Evolutionary conservation across 352 stramenopile species (phyloP), one percentile per base, ranked within the genome.

Genomic region (Phytopythium helicoides): DNA sequence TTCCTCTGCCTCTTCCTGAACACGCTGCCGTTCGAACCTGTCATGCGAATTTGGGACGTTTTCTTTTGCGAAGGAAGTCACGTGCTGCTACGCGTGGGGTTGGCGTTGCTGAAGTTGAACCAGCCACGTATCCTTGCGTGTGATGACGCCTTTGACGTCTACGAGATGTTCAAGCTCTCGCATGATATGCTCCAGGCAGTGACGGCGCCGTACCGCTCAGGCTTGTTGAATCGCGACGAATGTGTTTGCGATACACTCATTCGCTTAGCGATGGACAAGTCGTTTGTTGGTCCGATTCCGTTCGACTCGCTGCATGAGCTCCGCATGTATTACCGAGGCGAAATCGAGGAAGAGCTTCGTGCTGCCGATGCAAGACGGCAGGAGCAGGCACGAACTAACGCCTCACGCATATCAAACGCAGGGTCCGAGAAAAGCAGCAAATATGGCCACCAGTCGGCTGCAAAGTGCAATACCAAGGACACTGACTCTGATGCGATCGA

Each of bases 1-100:
- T 97, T 97, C 39, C 58, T 97, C 0, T 97, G 90, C 62, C 58
- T 96, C 3, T 97, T 97, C 66, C 65, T 97, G n/a, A 96, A 97
- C 58, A 94, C 87, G 22, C 61, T 97, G 16, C 85, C 86, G 15
- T 85, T 97, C 34, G 86, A 96, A 40, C 83, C 81, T 0, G 87
- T 89, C n/a, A 69, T 96, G 64, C 77, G 89, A 8, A 81, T 97
- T 45, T 97, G 89, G 89, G 89, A 96, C 48, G 60, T 92, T 23
- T 93, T 96, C 45, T 95, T 97, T 35, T 92, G 87, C 47, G 86
- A 97, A 62, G 86, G 89, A 16, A 89, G 73, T 50, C 92, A 97
- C 41, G 85, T 96, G 18, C 68, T 97, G 36, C 69, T 97, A 28
- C 82, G 90, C 26, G 68, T 95, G 25, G 86, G 81, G 0, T 68